Percentiles rank a stretch among this genome's conserved stretches.
These are phyloP conservation scores for Austroboletus novae-zelandiae DNA, from an alignment of 1,284 basidiomycete species.

Conservation along the genomic window DNA sequence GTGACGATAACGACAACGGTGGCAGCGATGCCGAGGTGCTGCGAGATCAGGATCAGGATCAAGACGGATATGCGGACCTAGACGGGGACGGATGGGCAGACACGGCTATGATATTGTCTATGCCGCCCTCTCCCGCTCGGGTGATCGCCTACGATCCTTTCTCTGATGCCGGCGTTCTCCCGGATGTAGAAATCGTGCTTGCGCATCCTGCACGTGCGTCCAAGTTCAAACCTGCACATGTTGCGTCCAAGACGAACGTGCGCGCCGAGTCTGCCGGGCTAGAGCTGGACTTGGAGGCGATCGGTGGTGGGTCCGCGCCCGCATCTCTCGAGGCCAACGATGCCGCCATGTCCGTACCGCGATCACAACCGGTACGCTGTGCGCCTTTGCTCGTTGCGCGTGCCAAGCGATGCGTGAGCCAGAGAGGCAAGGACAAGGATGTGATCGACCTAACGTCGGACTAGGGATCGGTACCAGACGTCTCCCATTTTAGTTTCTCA, in stretches of 20 bases:
- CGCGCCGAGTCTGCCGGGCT: not conserved
- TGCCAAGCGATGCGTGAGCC: conserved; percentile 8
- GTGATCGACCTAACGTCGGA: conserved; percentile 42
- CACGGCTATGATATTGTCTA: conserved; percentile 27
- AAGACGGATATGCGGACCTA: conserved; percentile 4
- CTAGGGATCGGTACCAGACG: conserved; percentile 2
- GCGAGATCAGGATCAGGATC: not conserved
- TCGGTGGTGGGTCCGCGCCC: not conserved
- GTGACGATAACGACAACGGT: not conserved
- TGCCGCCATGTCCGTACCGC: no score
- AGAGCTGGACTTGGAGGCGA: no score
- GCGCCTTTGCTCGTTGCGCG: conserved; percentile 30
- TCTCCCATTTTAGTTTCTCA: no score
- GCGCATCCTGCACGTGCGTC: conserved; percentile 9
- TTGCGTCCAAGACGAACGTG: not conserved
- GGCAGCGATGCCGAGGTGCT: not conserved
- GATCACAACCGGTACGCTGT: not conserved
- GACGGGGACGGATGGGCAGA: conserved; percentile 16
- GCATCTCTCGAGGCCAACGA: not conserved
- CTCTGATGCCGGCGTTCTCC: no score
- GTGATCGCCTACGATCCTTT: no score
- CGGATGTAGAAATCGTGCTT: not conserved
- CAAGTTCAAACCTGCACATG: conserved; percentile 22
- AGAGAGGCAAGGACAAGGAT: conserved; percentile 13
- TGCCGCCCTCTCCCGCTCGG: conserved; percentile 16